Base-by-base conservation (phyloP, 164 flowering plant species). In the Hamamelis virginiana region DNA sequence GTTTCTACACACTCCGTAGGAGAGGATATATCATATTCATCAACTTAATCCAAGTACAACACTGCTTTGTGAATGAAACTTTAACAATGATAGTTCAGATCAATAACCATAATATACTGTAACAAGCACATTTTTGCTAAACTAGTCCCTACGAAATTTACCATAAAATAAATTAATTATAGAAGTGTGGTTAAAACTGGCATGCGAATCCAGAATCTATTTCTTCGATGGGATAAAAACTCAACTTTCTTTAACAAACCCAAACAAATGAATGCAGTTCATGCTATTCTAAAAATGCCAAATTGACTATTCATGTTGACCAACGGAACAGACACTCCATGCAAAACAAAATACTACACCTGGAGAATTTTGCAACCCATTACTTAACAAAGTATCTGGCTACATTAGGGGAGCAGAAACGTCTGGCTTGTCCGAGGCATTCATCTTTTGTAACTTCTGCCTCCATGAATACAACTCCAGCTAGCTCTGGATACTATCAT, bases 401-500 rank as follows among this genome's bases (percentile, higher is more conserved):
- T 43, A 64, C 21, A 22, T 38, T 23, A 41, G n/a, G 69, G 68
- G 28, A 63, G 58, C 73, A 65, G 77, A 69, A 33, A 57, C 58
- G 52, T 70, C 73, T 47, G 64, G 48, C 69, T 68, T 75, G 27
- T 81, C 76, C 27, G 78, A 69, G 61, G 65, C 71, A 69, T 46
- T 69, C 41, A 58, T 68, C 62, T 72, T 74, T 58, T 66, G 82
- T 1, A 72, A 60, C 80, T 83, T 85, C 63, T 70, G 76, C 75
- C 73, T 80, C 67, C 73, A 74, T 50, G 82, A 74, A 66, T 52
- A 71, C 47, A 68, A 22, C 62, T 82, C 83, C 61, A 80, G 70
- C 68, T 84, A 83, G 64, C 71, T 76, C 71, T 84, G 80, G 8
- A 78, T 60, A 65, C 48, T 74, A 62, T 79, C 87, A 76, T 69